These are phyloP conservation scores for Citrullus amarus DNA, from an alignment of 306 rosid genomes.

Conservation along the genomic window DNA sequence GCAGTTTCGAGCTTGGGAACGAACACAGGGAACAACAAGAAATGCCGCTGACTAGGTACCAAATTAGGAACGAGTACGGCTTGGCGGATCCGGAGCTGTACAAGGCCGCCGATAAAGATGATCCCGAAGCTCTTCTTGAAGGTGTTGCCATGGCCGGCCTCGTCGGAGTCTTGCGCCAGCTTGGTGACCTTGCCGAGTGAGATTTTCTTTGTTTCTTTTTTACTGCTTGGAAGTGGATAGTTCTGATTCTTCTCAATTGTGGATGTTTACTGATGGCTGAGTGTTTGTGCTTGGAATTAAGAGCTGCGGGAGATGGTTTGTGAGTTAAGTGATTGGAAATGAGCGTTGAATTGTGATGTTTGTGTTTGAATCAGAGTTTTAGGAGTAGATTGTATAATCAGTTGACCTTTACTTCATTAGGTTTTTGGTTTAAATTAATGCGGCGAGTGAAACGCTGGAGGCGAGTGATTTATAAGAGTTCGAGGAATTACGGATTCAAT, in stretches of 20 bases:
- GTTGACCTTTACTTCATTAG: conserved; percentile 9
- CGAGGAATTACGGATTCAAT: not conserved
- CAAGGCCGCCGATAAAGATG: conserved; percentile 70
- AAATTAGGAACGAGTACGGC: conserved; percentile 51
- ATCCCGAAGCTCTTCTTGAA: conserved; percentile 81
- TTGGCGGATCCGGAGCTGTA: conserved; percentile 85
- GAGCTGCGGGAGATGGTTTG: not conserved
- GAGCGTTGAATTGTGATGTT: not conserved
- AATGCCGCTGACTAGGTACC: conserved; percentile 80
- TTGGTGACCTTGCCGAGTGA: conserved; percentile 94
- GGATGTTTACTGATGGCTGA: not conserved
- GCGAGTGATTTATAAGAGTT: not conserved
- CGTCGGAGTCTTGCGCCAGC: conserved; percentile 89
- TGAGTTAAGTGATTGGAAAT: conserved; percentile 7
- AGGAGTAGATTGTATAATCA: not conserved
- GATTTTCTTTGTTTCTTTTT: conserved; percentile 8
- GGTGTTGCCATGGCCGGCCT: conserved; percentile 84
- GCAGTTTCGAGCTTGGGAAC: not conserved
- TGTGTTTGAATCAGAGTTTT: conserved; percentile 5
- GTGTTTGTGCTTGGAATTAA: not conserved
- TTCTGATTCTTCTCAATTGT: not conserved
- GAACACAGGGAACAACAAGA: conserved; percentile 1
- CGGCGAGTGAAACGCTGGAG: not conserved
- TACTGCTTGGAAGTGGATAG: not conserved
- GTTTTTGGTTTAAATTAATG: not conserved